Evolutionary conservation across 352 stramenopile species (phyloP).

Genomic region (Phytophthora aleatoria): DNA sequence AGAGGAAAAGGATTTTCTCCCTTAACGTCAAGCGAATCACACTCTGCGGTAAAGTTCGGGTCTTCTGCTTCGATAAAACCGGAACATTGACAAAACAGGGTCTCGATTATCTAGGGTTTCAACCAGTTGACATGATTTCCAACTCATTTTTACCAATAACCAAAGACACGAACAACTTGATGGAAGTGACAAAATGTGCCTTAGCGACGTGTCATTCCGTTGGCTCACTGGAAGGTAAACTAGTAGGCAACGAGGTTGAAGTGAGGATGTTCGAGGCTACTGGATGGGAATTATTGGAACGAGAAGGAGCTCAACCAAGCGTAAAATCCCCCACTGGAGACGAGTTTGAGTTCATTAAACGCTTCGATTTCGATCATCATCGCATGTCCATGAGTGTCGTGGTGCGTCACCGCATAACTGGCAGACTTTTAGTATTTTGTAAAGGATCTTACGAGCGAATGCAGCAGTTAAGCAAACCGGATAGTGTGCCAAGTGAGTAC

Average conservation of each 20-base stretch:
- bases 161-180: conserved; percentile 16
- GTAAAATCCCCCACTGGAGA: conserved; percentile 29
- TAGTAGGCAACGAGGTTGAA: conserved; percentile 85
- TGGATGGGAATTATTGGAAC: conserved; percentile 41
- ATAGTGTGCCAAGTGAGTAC: conserved; percentile 70
- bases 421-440: conserved; percentile 60
- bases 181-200: conserved; percentile 30
- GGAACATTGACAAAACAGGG: conserved; percentile 87
- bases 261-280: conserved; percentile 68
- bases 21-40: conserved; percentile 75
- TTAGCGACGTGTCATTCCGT: conserved; percentile 79
- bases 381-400: conserved; percentile 88
- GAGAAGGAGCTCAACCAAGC: conserved; percentile 19
- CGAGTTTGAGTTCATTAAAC: conserved; percentile 68
- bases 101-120: conserved; percentile 61
- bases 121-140: conserved; percentile 21
- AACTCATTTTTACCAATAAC: conserved; percentile 22
- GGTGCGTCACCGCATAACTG: conserved; percentile 44
- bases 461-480: conserved; percentile 44
- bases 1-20: conserved; percentile 61
- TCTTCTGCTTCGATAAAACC: conserved; percentile 89
- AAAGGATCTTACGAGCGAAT: conserved; percentile 85
- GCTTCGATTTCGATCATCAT: conserved; percentile 87
- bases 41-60: conserved; percentile 80
- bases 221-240: conserved; percentile 40